Percentiles rank a stretch among this genome's conserved stretches.
Conservation (phyloP, 2,329 filamentous ascomycete species). For the Ustulina deusta region DNA sequence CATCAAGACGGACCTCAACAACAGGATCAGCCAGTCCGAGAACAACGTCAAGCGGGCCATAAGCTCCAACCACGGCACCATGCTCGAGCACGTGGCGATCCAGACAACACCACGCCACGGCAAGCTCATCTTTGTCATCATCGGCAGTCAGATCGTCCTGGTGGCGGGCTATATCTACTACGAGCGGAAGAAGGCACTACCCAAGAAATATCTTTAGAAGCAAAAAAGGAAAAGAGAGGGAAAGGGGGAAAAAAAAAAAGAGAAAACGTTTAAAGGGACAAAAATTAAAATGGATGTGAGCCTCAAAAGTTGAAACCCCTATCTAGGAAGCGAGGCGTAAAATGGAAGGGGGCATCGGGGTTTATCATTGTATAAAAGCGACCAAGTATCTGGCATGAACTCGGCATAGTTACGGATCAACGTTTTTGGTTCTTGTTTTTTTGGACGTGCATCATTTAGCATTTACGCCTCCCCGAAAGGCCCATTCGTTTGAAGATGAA, state of each 20-base stretch:
- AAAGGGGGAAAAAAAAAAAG: background rate
- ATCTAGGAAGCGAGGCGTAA: conserved; percentile 21
- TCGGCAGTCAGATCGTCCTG: conserved; percentile 80
- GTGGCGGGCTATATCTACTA: conserved; percentile 78
- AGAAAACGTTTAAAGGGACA: background rate
- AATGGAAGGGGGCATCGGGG: background rate
- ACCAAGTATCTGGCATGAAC: conserved; percentile 27
- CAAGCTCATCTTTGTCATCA: conserved; percentile 73
- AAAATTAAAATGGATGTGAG: conserved; percentile 4
- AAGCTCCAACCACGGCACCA: conserved; percentile 61
- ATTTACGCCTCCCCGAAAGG: background rate
- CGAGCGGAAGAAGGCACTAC: conserved; percentile 80
- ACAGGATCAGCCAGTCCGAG: conserved; percentile 64
- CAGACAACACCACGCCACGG: conserved; percentile 63
- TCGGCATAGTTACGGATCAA: conserved; percentile 26
- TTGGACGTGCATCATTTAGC: background rate
- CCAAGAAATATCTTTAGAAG: conserved; percentile 88
- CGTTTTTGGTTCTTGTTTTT: conserved; percentile 5
- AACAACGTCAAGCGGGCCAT: conserved; percentile 65
- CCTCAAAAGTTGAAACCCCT: background rate
- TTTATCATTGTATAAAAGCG: conserved; percentile 36
- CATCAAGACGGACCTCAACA: conserved; percentile 66
- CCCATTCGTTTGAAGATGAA: conserved; percentile 4
- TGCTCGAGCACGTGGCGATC: conserved; percentile 61
- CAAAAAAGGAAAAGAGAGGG: background rate